Evolutionary conservation across 2,329 filamentous ascomycete genomes (phyloP).

Genomic region (Fusarium guadeloupense): DNA sequence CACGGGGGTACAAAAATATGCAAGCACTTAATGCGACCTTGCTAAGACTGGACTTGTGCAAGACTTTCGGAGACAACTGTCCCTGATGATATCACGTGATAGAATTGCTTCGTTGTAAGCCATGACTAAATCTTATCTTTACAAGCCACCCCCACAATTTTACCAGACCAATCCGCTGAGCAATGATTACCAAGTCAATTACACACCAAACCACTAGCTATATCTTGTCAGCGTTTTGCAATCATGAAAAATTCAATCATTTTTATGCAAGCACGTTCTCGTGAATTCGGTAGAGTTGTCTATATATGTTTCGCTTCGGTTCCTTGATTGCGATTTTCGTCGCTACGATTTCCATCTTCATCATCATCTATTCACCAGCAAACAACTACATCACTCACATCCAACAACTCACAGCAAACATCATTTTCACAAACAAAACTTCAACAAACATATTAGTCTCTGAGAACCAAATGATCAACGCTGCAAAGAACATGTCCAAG

Average conservation of each 20-base stretch:
- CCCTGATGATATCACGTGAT: no score
- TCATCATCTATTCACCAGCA: conserved; percentile 44
- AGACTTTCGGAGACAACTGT: no score
- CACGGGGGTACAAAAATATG: no score
- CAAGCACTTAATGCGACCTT: no score
- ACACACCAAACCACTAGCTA: conserved; percentile 27
- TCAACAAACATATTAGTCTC: conserved; percentile 1
- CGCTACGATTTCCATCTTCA: conserved; percentile 51
- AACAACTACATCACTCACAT: conserved; percentile 38
- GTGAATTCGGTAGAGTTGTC: conserved; percentile 31
- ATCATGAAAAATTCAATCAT: conserved; percentile 33
- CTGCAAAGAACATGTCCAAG: conserved; percentile 65
- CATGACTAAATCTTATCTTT: conserved; percentile 24
- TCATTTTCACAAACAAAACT: conserved; percentile 22
- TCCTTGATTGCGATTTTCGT: conserved; percentile 49
- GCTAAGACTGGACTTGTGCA: no score
- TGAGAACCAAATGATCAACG: conserved; percentile 48
- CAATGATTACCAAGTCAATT: conserved; percentile 36
- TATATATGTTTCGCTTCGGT: conserved; percentile 54
- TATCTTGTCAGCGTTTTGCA: conserved; percentile 43
- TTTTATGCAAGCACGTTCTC: conserved; percentile 37
- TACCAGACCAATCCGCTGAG: conserved; percentile 38
- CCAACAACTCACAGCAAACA: conserved; percentile 34
- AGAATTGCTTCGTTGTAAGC: conserved; percentile 33
- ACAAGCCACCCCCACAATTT: conserved; percentile 2